phyloP scores from a whole-genome alignment of 148 eudicot species.

The Amaranthus palmeri region DNA sequence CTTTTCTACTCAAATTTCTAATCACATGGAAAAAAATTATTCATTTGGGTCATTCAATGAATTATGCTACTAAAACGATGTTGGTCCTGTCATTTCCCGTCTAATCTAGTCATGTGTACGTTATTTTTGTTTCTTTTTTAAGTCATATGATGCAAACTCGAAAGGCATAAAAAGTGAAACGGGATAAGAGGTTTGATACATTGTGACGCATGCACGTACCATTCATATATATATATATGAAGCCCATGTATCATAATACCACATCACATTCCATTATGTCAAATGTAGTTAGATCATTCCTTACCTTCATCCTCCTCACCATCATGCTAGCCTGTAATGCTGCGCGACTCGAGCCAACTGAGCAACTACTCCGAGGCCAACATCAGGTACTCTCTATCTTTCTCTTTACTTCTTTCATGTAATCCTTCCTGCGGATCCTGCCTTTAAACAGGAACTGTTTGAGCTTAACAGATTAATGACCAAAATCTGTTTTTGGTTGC shows the following conservation, averaged over 20 bases:
- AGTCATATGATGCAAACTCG: too few species aligned
- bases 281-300: neutral
- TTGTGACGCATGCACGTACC: neutral
- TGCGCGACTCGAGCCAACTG: neutral
- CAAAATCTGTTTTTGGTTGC: neutral
- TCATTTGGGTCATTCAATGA: neutral
- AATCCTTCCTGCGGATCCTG: too few species aligned
- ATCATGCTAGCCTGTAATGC: conserved; percentile 3
- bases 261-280: neutral
- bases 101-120: too few species aligned
- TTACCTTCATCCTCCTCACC: neutral
- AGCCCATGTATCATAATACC: neutral
- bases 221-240: neutral
- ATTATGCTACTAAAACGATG: neutral
- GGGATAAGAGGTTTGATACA: too few species aligned
- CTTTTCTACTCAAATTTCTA: neutral
- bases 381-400: too few species aligned
- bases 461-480: neutral
- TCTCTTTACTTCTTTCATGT: neutral
- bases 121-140: too few species aligned
- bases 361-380: conserved; percentile 1
- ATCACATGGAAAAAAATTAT: neutral
- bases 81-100: too few species aligned
- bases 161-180: too few species aligned
- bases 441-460: too few species aligned